Base-by-base conservation (phyloP, 75 land plant species). In the Selaginella tamariscina region DNA sequence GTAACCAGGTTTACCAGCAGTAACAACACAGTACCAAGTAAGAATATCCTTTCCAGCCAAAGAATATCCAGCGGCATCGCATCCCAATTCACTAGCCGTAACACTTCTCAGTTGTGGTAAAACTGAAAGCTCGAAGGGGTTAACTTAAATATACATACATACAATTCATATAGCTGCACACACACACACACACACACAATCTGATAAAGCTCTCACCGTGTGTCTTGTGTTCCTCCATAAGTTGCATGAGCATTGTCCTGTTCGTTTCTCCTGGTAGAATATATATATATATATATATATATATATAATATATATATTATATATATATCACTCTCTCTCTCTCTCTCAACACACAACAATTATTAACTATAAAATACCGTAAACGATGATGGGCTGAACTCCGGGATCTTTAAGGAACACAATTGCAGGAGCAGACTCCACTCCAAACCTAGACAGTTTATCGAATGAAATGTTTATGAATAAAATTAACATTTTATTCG, bases 11-110 rank as follows among this genome's bases (percentile, higher is more conserved):
- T 82, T 85, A 32, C 96, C 96, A 32, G 79, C 85, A 28, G 83
- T 55, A 67, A 90, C 75, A 0, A 77, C 82, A 75, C 96, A 90
- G 56, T 90, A 90, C 96, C 96, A 90, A 9, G 72, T 75, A n/a
- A 18, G 13, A 5, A 81, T 79, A 39, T 75, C 88, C 67, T 71
- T 44, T 44, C 92, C 96, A 73, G 91, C 85, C 66, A 75, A 82
- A 56, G 96, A 90, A 70, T 83, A 74, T 29, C 96, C 85, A 31
- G 65, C 74, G 11, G 85, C 79, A 79, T 82, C 85, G 78, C 96
- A 90, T 29, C 96, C 96, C 27, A 85, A 75, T 56, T 85, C 81
- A 84, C 77, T 69, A 23, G 88, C 79, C 65, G 92, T 83, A 32
- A 68, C 29, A 74, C 78, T 86, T 62, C 89, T 77, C 33, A 88